A percentile compares a stretch with the other conserved stretches of the same genome.
Evolutionary conservation across 495 filamentous ascomycete species (phyloP).

Genomic region (Penicillium maclennaniae): DNA sequence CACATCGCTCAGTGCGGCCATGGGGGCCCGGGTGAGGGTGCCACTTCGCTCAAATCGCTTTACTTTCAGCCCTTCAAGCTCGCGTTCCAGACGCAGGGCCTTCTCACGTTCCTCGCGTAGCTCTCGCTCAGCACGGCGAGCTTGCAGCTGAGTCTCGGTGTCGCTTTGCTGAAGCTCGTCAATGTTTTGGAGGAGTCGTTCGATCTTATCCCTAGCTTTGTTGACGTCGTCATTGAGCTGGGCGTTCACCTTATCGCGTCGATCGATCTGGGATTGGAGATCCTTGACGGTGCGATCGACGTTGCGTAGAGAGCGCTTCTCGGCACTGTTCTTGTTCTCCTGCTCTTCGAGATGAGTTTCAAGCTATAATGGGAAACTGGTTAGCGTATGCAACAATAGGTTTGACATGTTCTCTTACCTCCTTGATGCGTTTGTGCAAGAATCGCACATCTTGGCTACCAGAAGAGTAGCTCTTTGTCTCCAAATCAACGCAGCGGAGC

Average conservation of each 20-base stretch:
- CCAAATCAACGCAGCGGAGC: slow-evolving; percentile 82
- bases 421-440: slow-evolving; percentile 90
- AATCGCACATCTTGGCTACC: slow-evolving; percentile 94
- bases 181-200: slow-evolving; percentile 81
- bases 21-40: slow-evolving; percentile 29
- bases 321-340: slow-evolving; percentile 69
- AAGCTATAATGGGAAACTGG: slow-evolving; percentile 52
- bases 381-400: slow-evolving; percentile 8
- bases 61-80: slow-evolving; percentile 81
- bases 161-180: slow-evolving; percentile 90
- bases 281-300: slow-evolving; percentile 94
- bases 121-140: slow-evolving; percentile 83
- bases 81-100: slow-evolving; percentile 73
- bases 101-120: slow-evolving; percentile 87
- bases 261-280: slow-evolving; percentile 86
- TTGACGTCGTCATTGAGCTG: slow-evolving; percentile 78
- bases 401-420: slow-evolving; percentile 55
- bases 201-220: slow-evolving; percentile 82
- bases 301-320: slow-evolving; percentile 83
- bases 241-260: slow-evolving; percentile 76
- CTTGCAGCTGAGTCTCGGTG: slow-evolving; percentile 69
- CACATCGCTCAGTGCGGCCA: slow-evolving; percentile 36
- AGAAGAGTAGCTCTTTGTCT: slow-evolving; percentile 94
- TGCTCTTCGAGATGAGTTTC: slow-evolving; percentile 88
- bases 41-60: slow-evolving; percentile 60